Evolutionary conservation across 306 rosid genomes (phyloP).

Genomic region (Oemleria cerasiformis): DNA sequence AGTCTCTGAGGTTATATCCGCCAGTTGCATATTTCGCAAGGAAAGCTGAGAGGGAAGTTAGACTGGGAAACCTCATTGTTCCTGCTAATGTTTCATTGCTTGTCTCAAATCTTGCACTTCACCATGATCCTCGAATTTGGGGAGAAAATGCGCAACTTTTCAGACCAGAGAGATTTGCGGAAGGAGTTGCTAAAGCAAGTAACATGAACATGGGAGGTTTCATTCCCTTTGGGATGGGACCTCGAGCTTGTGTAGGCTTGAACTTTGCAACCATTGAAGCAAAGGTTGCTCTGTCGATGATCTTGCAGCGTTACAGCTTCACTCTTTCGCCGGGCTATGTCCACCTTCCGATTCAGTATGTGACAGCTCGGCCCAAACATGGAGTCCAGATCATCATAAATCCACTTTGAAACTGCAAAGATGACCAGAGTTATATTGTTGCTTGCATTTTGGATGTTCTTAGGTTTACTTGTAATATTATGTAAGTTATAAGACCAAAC

Average conservation of each 20-base stretch:
- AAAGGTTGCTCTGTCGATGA: slow-evolving; percentile 29
- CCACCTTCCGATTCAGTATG: slow-evolving; percentile 20
- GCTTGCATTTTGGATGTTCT: too few species aligned
- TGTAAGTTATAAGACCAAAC: too few species aligned
- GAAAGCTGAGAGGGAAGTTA: slow-evolving; percentile 8
- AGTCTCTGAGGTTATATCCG: slow-evolving; percentile 30
- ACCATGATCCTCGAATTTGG: slow-evolving; percentile 30
- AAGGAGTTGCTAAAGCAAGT: slow-evolving; percentile 28
- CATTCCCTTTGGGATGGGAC: slow-evolving; percentile 29
- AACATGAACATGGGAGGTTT: slow-evolving; percentile 22
- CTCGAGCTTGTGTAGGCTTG: slow-evolving; percentile 27
- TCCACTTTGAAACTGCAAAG: too few species aligned
- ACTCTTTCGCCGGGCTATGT: slow-evolving; percentile 27
- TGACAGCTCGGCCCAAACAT: slow-evolving; percentile 16
- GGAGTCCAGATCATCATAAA: too few species aligned
- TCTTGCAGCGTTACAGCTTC: slow-evolving; percentile 24
- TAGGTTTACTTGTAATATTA: too few species aligned
- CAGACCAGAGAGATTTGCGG: slow-evolving; percentile 29
- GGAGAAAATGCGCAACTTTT: slow-evolving; percentile 13
- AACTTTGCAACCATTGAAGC: slow-evolving; percentile 28
- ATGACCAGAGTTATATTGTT: too few species aligned
- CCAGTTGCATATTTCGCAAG: slow-evolving; percentile 13
- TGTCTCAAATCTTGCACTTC: slow-evolving; percentile 16
- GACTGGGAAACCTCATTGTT: slow-evolving; percentile 14
- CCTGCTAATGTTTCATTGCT: not conserved